phyloP scores from a whole-genome alignment of 192 early-diverging fungal species.

The Coemansia reversa region DNA sequence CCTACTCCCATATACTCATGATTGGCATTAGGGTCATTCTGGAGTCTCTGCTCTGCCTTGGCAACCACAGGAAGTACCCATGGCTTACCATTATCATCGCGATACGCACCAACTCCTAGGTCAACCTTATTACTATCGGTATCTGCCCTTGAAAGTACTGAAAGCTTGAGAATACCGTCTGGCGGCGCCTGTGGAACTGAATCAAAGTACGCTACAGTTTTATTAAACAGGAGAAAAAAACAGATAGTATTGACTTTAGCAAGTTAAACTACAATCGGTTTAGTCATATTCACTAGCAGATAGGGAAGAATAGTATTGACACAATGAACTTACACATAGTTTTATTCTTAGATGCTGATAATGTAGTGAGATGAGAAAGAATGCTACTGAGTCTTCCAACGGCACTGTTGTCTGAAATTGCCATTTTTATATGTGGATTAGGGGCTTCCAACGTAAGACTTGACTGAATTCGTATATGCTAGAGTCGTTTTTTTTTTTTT shows the following conservation, averaged over 20 bases:
- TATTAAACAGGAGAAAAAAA: not conserved
- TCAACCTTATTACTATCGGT: slow-evolving; percentile 80
- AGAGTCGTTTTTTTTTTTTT: too few species aligned
- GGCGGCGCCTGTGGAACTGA: slow-evolving; percentile 64
- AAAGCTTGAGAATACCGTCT: slow-evolving; percentile 90
- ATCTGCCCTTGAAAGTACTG: slow-evolving; percentile 81
- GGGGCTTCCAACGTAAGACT: too few species aligned
- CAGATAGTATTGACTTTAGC: not conserved
- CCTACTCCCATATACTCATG: slow-evolving; percentile 95
- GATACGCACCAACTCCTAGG: slow-evolving; percentile 94
- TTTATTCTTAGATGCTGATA: not conserved
- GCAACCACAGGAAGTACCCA: slow-evolving; percentile 92
- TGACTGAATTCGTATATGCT: too few species aligned
- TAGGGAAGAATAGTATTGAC: too few species aligned
- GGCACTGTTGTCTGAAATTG: not conserved
- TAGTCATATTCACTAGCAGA: too few species aligned
- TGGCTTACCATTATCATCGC: slow-evolving; percentile 88
- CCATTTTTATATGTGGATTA: too few species aligned
- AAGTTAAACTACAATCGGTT: too few species aligned
- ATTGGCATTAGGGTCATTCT: slow-evolving; percentile 68
- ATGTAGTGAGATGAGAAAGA: slow-evolving; percentile 32
- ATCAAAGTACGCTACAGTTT: slow-evolving; percentile 36
- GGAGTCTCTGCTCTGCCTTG: slow-evolving; percentile 80
- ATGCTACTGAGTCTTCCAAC: slow-evolving; percentile 12
- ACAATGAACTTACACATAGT: slow-evolving; percentile 27